Base-by-base conservation (phyloP, 2,329 filamentous ascomycete species). In the Trichoderma lentiforme region DNA sequence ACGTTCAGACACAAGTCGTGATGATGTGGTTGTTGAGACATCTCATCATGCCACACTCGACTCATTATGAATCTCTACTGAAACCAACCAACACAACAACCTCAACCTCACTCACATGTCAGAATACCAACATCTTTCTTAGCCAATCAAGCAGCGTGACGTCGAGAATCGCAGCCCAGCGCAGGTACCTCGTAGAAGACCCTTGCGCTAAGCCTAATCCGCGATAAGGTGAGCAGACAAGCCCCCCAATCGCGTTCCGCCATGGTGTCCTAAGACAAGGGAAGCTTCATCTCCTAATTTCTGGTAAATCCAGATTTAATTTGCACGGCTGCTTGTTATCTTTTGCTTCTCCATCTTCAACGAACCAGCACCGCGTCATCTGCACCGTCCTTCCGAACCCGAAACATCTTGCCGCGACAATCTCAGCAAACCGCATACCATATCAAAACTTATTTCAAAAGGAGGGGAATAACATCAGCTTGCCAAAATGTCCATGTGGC, bases 401-500 rank as follows among this genome's bases (percentile, higher is more conserved):
- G 21, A 70, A 4, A 28, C 24, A 0, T 26, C 1, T 24, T 15
- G 15, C 32, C 65, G 65, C 65, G 51, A 58, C 57, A 28, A 21
- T 15, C 14, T n/a, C 8, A 57, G 4, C 15, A 1, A 24, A 43
- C 3, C 24, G 32, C 24, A 58, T 24, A 67, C 21, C 2, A 12
- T n/a, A 28, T 6, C 64, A 8, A 14, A 65, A 6, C 34, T n/a
- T 6, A 4, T 39, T 24, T 30, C 2, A n/a, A 7, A 70, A 26
- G 12, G 66, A 53, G 21, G 57, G 14, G 21, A 62, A 30, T 51
- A 70, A 24, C 15, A 36, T 6, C 21, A 62, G 34, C 18, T 30
- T 71, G 73, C 78, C 73, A 79, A 75, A 62, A 81, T 92, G 79
- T 92, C 93, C 73, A 97, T 97, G 93, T 98, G 95, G 95, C 88